Evolutionary conservation across 768 basidiomycete genomes (phyloP), one percentile per base, ranked within the genome.

Genomic region (Mycena rosella): DNA sequence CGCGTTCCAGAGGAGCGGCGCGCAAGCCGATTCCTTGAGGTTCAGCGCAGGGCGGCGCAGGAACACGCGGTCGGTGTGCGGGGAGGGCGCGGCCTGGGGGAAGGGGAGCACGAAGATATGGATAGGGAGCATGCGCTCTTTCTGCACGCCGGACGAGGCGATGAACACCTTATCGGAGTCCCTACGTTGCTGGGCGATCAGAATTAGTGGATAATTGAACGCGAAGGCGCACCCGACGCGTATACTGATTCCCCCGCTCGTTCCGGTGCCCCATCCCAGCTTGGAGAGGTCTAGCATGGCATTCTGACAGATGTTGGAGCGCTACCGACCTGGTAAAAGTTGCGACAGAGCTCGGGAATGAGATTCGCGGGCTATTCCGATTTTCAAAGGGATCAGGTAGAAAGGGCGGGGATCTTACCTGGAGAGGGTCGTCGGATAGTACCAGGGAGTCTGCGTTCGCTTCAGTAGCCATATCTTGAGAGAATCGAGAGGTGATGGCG

Each of bases 181-280:
- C 17, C 92, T 91, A 71, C 8, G 0, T 32, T n/a, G n/a, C n/a
- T n/a, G n/a, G n/a, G 13, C 13, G 13, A 3, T 54, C 22, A 36
- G n/a, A 54, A 38, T 22, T 26, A 2, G 1, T 5, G 17, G 20
- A 13, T 32, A n/a, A 54, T 38, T 3, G n/a, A 15, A 34, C n/a
- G 51, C 18, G 13, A 38, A 24, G 4, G 22, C 88, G 17, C 67
- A 92, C 93, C 85, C 89, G 48, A 83, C 77, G 22, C 92, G 87
- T 67, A 95, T 94, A 67, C 88, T 89, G 66, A 94, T 93, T 0
- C 93, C 93, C 27, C 89, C 89, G 8, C 94, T 94, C 2, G 95
- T 96, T 17, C 95, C 95, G 3, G 95, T 96, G 1, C 96, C 95
- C 95, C 95, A 96, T 17, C 95, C 95, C 24, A 96, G 86, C 81